Evolutionary conservation across 2,329 filamentous ascomycete species (phyloP).

Genomic region (Calonectria fujianensis): DNA sequence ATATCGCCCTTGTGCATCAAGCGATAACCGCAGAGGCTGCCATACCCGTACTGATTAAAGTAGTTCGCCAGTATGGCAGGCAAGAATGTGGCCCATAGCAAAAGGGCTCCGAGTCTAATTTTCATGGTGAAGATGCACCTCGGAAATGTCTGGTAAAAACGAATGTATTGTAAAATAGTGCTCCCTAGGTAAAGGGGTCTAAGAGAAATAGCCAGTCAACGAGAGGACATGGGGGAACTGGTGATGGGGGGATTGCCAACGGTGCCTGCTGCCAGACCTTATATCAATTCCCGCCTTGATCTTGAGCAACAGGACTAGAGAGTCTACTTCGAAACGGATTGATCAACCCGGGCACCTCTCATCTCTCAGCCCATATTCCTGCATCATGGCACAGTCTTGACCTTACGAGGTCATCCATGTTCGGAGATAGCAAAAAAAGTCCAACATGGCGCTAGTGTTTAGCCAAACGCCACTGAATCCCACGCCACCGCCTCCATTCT

Average conservation of each 20-base stretch:
- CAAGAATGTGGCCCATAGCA: slow-evolving; percentile 31
- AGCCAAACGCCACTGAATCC: too few relatives aligned
- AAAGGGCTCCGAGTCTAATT: slow-evolving; percentile 10
- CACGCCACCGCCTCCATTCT: too few relatives aligned
- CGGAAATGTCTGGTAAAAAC: slow-evolving; percentile 1
- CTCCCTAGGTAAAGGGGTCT: neutral
- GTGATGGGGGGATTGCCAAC: neutral
- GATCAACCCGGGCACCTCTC: neutral
- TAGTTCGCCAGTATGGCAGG: slow-evolving; percentile 11
- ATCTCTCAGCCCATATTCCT: slow-evolving; percentile 7
- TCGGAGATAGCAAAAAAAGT: too few relatives aligned
- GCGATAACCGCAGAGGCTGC: slow-evolving; percentile 16
- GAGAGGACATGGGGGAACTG: neutral
- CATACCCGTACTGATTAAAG: slow-evolving; percentile 10
- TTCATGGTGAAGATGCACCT: slow-evolving; percentile 26
- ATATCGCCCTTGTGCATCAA: slow-evolving; percentile 17
- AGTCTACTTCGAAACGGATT: neutral
- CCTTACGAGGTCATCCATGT: too few relatives aligned
- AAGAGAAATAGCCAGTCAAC: neutral
- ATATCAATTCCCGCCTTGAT: slow-evolving; percentile 16
- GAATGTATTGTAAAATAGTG: slow-evolving; percentile 15
- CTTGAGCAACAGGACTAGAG: neutral
- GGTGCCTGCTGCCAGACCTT: neutral
- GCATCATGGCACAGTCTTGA: neutral
- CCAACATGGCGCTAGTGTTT: too few relatives aligned